Base-by-base conservation (phyloP, 1,139 yeast genomes). In the Scheffersomyces cryptocercus region DNA sequence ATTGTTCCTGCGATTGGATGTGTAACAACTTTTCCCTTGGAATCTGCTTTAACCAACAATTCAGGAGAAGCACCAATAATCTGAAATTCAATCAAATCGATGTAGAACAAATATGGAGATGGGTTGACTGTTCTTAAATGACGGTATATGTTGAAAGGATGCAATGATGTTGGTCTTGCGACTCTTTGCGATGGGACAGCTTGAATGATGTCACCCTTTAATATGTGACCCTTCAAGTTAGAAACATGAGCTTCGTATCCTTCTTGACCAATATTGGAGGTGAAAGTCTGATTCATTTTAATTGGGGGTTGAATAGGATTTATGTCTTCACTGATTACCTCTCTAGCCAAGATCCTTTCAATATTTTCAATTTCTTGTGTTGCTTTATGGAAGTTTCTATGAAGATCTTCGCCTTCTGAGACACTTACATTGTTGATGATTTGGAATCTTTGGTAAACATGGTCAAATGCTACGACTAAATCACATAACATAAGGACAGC, bases 1-100 rank as follows among this genome's bases (percentile, higher is more conserved):
- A 93, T 87, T 3, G 99, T 93, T 41, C 99, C 99, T 1, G 99
- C 99, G 62, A 93, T 93, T 26, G 99, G 99, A 64, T 93, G 98
- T 4, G 98, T 93, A 38, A 91, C 78, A 29, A 93, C 81, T 54
- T 88, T 82, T 50, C 87, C 84, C 36, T 84, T 75, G 16, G 54
- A 50, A 54, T 90, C 97, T 3, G 88, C 75, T 65, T 88, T 88
- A 44, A 93, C 98, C 44, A 93, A 73, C 46, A 91, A 72, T 64
- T 93, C 99, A 1, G 99, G 99, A 14, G 97, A 89, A 0, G 99
- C 99, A 36, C 99, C 99, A 44, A 93, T 93, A 42, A 93, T 81
- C 64, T 91, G 97, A 72, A 93, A 93, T 54, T 89, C 97, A 45
- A 88, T 62, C 59, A 88, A 85, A 64, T 93, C 98, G 52, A 93